Conservation (phyloP, 192 early-diverging fungal species). For the Chytriomyces confervae region DNA sequence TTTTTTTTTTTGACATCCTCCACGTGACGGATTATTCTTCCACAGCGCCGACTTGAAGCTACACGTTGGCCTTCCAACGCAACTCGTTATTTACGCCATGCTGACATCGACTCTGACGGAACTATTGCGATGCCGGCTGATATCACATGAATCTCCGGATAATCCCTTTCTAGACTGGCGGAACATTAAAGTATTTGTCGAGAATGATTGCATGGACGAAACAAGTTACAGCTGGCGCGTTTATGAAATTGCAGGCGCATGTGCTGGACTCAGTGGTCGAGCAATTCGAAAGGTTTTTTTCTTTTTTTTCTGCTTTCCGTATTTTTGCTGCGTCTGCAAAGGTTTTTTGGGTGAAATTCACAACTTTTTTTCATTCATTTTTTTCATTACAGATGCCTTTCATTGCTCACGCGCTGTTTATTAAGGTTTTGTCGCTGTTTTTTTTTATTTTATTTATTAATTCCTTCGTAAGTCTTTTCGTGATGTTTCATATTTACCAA, state of each 20-base stretch:
- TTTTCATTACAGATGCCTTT: constrained; percentile 53
- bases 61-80: constrained; percentile 59
- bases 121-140: constrained; percentile 55
- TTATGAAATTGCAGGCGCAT: constrained; percentile 44
- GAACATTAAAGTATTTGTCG: constrained; percentile 42
- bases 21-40: neutral
- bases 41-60: constrained; percentile 68
- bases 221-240: constrained; percentile 39
- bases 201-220: constrained; percentile 2
- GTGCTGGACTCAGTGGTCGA: constrained; percentile 41
- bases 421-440: constrained; percentile 38
- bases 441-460: constrained; percentile 13
- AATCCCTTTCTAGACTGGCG: constrained; percentile 48
- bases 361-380: neutral
- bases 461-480: no score
- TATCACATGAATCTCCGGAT: constrained; percentile 34
- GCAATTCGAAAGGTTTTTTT: constrained; percentile 37
- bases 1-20: neutral
- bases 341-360: neutral
- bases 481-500: no score
- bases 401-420: constrained; percentile 57
- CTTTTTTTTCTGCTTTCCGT: neutral
- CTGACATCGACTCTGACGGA: constrained; percentile 59
- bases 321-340: neutral
- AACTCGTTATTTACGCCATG: constrained; percentile 61